phyloP scores from a whole-genome alignment of 2,329 filamentous ascomycete genomes.

The Claviceps sp. region DNA sequence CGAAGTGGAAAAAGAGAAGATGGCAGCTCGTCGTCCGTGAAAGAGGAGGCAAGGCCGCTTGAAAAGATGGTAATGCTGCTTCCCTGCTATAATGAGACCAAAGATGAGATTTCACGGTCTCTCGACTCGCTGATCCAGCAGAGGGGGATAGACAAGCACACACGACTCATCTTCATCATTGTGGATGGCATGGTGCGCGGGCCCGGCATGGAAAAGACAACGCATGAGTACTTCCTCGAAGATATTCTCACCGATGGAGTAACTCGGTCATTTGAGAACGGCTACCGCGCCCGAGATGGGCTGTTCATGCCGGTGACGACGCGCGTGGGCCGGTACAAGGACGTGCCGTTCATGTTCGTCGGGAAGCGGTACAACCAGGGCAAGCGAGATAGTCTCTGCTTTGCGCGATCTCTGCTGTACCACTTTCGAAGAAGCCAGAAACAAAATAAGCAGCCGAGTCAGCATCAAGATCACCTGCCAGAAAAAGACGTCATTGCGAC shows the following conservation, averaged over 20 bases:
- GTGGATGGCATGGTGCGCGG: constrained; percentile 34
- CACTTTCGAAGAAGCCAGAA: constrained; percentile 29
- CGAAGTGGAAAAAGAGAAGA: constrained; percentile 12
- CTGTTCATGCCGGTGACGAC: constrained; percentile 32
- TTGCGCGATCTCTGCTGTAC: constrained; percentile 34
- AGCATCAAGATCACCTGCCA: constrained; percentile 9
- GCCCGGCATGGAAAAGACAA: constrained; percentile 33
- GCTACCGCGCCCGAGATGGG: constrained; percentile 32
- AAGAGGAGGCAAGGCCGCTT: constrained; percentile 6
- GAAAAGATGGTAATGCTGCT: constrained; percentile 32
- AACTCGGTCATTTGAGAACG: constrained; percentile 23
- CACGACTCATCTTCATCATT: constrained; percentile 31
- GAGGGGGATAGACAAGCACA: constrained; percentile 27
- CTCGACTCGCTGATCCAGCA: constrained; percentile 33
- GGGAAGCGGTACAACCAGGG: constrained; percentile 36
- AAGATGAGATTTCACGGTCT: constrained; percentile 28
- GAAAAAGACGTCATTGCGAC: constrained; percentile 19
- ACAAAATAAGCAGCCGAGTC: constrained; percentile 10
- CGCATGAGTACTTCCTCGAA: constrained; percentile 31
- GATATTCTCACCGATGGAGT: constrained; percentile 28
- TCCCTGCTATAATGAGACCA: constrained; percentile 36
- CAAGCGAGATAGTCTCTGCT: constrained; percentile 35
- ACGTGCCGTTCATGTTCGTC: constrained; percentile 32
- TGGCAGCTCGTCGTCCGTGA: constrained; percentile 11
- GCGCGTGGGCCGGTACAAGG: constrained; percentile 30